A percentile compares a stretch with the other conserved stretches of the same genome.
phyloP scores from a whole-genome alignment of 352 stramenopile genomes.

The Globisporangium solare region DNA sequence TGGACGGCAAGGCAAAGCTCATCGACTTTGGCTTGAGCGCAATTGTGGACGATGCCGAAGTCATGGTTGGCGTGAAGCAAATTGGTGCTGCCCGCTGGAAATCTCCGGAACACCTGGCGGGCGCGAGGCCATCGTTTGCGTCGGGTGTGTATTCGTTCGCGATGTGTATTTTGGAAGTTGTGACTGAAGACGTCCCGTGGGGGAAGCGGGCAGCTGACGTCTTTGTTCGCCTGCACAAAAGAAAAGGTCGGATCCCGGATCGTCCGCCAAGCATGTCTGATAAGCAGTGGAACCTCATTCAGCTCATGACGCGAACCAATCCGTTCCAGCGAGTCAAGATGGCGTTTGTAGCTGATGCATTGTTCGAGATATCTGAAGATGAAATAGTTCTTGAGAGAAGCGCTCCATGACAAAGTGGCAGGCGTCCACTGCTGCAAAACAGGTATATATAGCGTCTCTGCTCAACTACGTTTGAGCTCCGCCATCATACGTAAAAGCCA shows the following conservation, averaged over 20 bases:
- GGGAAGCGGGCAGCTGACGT: not conserved
- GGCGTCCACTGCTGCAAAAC: no score
- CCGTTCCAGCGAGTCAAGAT: not conserved
- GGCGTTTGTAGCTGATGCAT: not conserved
- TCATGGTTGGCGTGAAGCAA: constrained; percentile 2
- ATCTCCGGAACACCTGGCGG: not conserved
- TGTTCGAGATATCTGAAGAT: not conserved
- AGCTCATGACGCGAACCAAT: not conserved
- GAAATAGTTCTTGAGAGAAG: not conserved
- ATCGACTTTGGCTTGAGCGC: constrained; percentile 5
- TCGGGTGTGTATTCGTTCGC: constrained; percentile 8
- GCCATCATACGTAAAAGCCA: no score
- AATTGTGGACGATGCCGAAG: not conserved
- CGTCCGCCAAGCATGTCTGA: not conserved
- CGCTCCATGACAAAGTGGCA: no score
- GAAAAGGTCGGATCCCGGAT: not conserved
- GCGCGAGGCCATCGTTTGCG: not conserved
- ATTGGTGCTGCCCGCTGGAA: constrained; percentile 4
- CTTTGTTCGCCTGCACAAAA: not conserved
- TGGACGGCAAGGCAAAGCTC: not conserved
- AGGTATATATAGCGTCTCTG: no score
- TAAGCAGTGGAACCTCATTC: constrained; percentile 4
- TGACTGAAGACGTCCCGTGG: constrained; percentile 3
- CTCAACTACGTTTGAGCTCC: no score
- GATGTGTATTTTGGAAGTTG: constrained; percentile 7